These are phyloP conservation scores for Triticum urartu DNA, from an alignment of 176 grass and related monocot species.

Conservation along the genomic window DNA sequence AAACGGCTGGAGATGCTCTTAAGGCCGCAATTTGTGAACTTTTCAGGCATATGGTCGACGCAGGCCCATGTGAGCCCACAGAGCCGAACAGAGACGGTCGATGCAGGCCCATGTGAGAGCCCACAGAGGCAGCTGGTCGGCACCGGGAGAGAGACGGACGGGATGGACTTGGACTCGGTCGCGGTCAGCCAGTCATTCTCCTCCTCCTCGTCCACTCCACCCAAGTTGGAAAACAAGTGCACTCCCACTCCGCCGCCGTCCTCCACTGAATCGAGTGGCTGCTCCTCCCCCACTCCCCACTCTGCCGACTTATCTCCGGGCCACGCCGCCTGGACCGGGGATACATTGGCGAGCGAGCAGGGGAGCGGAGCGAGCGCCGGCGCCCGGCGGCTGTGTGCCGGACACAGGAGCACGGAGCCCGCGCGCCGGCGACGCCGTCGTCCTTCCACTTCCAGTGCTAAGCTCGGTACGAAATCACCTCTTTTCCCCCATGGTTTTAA, in stretches of 20 bases:
- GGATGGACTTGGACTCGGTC: background rate
- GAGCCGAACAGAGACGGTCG: background rate
- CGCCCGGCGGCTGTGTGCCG: background rate
- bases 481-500: background rate
- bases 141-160: background rate
- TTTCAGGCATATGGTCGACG: no score
- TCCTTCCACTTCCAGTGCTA: background rate
- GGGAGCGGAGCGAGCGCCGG: no score
- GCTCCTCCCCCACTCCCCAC: background rate
- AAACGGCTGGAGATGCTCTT: no score
- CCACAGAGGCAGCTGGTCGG: background rate
- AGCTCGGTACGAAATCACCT: background rate
- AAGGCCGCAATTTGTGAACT: no score
- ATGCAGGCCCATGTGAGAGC: background rate
- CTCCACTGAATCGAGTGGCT: background rate
- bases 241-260: background rate
- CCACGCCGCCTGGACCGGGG: background rate
- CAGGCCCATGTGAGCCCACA: no score
- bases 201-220: background rate
- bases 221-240: background rate
- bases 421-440: background rate
- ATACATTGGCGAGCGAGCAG: background rate
- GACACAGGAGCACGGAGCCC: background rate
- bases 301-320: background rate
- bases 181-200: background rate